Conservation (phyloP, 495 filamentous ascomycete genomes). For the Penicillium coffeae region DNA sequence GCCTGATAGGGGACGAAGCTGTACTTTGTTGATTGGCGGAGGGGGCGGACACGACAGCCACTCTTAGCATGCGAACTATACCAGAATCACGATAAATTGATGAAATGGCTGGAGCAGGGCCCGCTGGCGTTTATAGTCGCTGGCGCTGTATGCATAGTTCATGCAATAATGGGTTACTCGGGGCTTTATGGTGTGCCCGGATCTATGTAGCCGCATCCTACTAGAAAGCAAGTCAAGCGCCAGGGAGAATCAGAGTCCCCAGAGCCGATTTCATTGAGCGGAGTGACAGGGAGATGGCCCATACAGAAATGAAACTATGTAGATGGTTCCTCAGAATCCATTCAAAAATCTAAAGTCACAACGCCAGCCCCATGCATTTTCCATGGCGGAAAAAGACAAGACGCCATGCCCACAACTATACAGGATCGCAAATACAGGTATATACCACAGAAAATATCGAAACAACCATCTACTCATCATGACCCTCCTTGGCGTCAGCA, state of each 20-base stretch:
- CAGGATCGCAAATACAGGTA: slow-evolving; percentile 13
- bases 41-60: background rate
- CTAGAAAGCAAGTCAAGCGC: too few relatives aligned
- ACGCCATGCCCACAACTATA: slow-evolving; percentile 10
- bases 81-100: background rate
- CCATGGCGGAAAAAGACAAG: slow-evolving; percentile 5
- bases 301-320: background rate
- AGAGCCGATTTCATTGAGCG: background rate
- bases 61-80: background rate
- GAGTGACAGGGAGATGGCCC: background rate
- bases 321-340: background rate
- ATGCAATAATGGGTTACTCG: too few relatives aligned
- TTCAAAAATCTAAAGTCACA: slow-evolving; percentile 2
- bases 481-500: slow-evolving; percentile 41
- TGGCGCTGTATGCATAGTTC: too few relatives aligned
- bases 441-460: slow-evolving; percentile 9
- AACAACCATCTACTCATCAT: slow-evolving; percentile 23
- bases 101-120: too few relatives aligned
- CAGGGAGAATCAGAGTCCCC: too few relatives aligned
- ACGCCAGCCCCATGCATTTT: slow-evolving; percentile 8
- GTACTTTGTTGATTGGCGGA: slow-evolving; percentile 3
- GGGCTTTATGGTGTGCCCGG: too few relatives aligned
- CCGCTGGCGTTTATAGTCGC: background rate
- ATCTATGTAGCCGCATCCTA: too few relatives aligned
- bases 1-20: slow-evolving; percentile 23